Percentiles rank a stretch among this genome's conserved stretches.
These are phyloP conservation scores for Athelia sp. DNA, from an alignment of 1,284 basidiomycete species.

Conservation along the genomic window DNA sequence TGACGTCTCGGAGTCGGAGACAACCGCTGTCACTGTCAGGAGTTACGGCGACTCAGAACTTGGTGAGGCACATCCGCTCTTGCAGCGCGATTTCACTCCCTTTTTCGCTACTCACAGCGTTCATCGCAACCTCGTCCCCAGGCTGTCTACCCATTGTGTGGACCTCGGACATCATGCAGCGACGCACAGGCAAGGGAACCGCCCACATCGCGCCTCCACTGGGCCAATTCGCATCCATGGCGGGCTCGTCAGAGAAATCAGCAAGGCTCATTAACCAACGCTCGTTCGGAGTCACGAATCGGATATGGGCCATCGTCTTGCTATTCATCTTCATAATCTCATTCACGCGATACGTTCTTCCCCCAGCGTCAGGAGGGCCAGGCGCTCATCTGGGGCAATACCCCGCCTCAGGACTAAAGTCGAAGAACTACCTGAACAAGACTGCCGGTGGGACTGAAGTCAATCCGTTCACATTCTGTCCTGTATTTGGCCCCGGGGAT, in stretches of 20 bases:
- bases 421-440: conserved; percentile 66
- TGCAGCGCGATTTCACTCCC: too few relatives aligned
- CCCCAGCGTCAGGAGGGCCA: conserved; percentile 13
- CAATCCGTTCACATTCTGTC: conserved; percentile 88
- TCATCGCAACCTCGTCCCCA: too few relatives aligned
- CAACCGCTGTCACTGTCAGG: too few relatives aligned
- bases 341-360: conserved; percentile 58
- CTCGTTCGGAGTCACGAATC: conserved; percentile 56
- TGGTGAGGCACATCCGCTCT: too few relatives aligned
- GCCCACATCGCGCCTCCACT: conserved; percentile 51
- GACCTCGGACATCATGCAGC: conserved; percentile 40
- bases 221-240: conserved; percentile 35
- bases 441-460: conserved; percentile 42
- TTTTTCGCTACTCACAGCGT: too few relatives aligned
- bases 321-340: conserved; percentile 51
- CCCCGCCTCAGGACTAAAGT: conserved; percentile 47
- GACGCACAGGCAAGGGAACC: conserved; percentile 45
- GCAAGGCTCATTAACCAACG: conserved; percentile 47
- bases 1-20: too few relatives aligned
- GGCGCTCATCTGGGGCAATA: conserved; percentile 21
- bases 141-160: too few relatives aligned
- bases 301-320: conserved; percentile 67
- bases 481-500: conserved; percentile 80
- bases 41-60: too few relatives aligned
- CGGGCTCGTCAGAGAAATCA: conserved; percentile 40